Conservation (phyloP, 1,284 basidiomycete genomes). For the Leucoagaricus sp. region DNA sequence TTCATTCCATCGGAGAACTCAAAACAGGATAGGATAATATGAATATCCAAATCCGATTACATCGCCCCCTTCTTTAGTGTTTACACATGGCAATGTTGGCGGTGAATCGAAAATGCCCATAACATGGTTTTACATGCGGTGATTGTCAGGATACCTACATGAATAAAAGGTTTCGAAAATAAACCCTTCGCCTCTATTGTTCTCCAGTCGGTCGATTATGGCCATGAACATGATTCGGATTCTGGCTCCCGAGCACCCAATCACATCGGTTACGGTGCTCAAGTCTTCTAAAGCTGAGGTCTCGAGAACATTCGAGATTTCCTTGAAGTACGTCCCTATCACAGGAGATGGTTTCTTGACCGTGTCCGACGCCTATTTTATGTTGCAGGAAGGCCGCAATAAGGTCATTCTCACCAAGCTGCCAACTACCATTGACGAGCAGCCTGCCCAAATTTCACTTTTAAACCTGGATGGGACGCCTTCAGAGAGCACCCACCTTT, state of each 20-base stretch:
- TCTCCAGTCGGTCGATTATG: not conserved
- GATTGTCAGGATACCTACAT: too few relatives aligned
- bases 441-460: slow-evolving; percentile 51
- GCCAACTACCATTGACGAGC: slow-evolving; percentile 45
- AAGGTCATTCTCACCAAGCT: slow-evolving; percentile 48
- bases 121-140: too few relatives aligned
- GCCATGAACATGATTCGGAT: slow-evolving; percentile 3
- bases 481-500: slow-evolving; percentile 38
- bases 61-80: too few relatives aligned
- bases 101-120: too few relatives aligned
- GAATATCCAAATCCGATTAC: too few relatives aligned
- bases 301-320: slow-evolving; percentile 37
- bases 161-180: too few relatives aligned
- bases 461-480: slow-evolving; percentile 20
- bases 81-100: too few relatives aligned
- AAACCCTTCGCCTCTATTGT: not conserved
- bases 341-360: too few relatives aligned
- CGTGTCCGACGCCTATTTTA: not conserved
- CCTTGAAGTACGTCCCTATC: slow-evolving; percentile 36
- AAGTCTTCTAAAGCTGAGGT: slow-evolving; percentile 45
- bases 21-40: too few relatives aligned
- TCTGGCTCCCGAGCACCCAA: slow-evolving; percentile 33
- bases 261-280: slow-evolving; percentile 44
- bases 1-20: too few relatives aligned
- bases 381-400: slow-evolving; percentile 46